Percentiles rank a stretch among this genome's conserved stretches.
phyloP scores from a whole-genome alignment of 2,329 filamentous ascomycete genomes.

The Ceratocystiopsis brevicomis region DNA sequence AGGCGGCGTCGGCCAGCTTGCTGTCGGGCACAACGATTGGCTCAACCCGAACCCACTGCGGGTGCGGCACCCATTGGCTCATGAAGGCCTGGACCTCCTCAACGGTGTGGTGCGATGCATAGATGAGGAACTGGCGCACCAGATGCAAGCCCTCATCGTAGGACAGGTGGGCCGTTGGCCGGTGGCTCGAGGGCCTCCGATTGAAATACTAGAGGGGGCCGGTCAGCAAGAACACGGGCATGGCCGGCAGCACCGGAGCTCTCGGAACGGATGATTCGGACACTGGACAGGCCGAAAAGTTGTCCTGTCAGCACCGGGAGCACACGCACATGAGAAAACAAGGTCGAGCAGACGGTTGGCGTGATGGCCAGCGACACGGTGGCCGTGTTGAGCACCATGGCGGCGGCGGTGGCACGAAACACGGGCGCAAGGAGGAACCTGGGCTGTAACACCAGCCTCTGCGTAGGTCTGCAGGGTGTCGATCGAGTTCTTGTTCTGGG shows the following conservation, averaged over 20 bases:
- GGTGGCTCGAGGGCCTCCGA: constrained; percentile 52
- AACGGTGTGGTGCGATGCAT: constrained; percentile 74
- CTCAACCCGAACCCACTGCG: constrained; percentile 70
- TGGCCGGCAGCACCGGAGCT: constrained; percentile 14
- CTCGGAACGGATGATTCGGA: no score
- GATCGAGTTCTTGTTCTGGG: background rate
- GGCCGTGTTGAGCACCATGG: constrained; percentile 45
- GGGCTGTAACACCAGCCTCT: background rate
- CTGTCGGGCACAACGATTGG: constrained; percentile 44
- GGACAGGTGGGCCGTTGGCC: constrained; percentile 75
- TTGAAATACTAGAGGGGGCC: constrained; percentile 51
- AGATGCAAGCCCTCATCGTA: constrained; percentile 87
- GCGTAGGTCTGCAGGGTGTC: no score
- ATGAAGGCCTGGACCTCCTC: constrained; percentile 90
- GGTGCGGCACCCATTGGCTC: constrained; percentile 74
- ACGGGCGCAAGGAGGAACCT: background rate
- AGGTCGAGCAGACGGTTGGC: constrained; percentile 71
- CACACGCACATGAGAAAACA: constrained; percentile 55
- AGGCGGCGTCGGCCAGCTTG: constrained; percentile 47
- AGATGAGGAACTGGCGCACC: constrained; percentile 68
- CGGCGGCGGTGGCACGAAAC: background rate
- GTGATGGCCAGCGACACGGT: constrained; percentile 69
- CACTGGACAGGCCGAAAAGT: no score
- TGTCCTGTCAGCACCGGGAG: no score
- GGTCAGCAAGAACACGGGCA: background rate